A percentile compares a stretch with the other conserved stretches of the same genome.
Conservation (phyloP, 192 early-diverging fungal species). For the Ambispora gerdemannii region DNA sequence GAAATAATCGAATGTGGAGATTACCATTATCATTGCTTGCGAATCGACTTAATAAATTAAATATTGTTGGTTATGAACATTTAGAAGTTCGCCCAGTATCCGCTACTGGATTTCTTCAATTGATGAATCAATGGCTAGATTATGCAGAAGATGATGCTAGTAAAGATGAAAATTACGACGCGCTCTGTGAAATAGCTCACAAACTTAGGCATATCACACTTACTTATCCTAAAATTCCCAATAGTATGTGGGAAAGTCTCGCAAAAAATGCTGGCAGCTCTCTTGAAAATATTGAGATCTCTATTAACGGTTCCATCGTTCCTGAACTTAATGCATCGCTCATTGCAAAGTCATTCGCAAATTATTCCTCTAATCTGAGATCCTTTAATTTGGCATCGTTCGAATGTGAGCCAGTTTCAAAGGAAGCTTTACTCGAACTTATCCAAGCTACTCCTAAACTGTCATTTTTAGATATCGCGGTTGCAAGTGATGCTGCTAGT, state of each 20-base stretch:
- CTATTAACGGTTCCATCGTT: neutral
- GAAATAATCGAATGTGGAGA: neutral
- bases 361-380: constrained; percentile 25
- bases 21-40: constrained; percentile 13
- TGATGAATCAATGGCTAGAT: neutral
- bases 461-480: neutral
- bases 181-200: constrained; percentile 1
- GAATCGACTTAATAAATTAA: constrained; percentile 10
- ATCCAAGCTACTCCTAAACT: constrained; percentile 16
- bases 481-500: neutral
- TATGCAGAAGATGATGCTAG: neutral
- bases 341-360: constrained; percentile 17
- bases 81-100: neutral
- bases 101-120: neutral
- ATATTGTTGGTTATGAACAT: constrained; percentile 7
- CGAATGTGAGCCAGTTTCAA: neutral
- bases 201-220: constrained; percentile 1
- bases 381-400: constrained; percentile 7
- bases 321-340: neutral
- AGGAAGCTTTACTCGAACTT: neutral
- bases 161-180: constrained; percentile 7
- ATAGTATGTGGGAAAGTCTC: constrained; percentile 17
- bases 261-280: constrained; percentile 1
- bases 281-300: constrained; percentile 6
- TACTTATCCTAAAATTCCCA: constrained; percentile 12